A percentile compares a stretch with the other conserved stretches of the same genome.
Conservation (phyloP, 2,329 filamentous ascomycete species). For the Balansia obtecta region DNA sequence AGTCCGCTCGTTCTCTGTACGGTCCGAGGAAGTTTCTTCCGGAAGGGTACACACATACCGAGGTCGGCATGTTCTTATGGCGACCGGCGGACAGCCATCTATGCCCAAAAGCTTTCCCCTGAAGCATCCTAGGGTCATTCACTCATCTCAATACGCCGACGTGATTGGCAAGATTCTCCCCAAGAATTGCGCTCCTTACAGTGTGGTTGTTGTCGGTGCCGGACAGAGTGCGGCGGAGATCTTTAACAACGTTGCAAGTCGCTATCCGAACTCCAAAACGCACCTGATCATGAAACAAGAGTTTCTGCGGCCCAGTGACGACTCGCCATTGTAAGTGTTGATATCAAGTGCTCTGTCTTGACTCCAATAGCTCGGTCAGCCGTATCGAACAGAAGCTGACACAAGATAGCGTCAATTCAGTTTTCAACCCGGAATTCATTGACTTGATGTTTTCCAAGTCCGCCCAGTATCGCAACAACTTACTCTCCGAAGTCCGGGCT, state of each 20-base stretch:
- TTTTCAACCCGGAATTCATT: slow-evolving; percentile 83
- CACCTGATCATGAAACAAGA: slow-evolving; percentile 70
- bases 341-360: background rate
- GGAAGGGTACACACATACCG: slow-evolving; percentile 39
- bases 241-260: slow-evolving; percentile 72
- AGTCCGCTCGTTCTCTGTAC: slow-evolving; percentile 55
- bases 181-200: slow-evolving; percentile 45
- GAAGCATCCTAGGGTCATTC: slow-evolving; percentile 62
- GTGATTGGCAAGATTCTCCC: slow-evolving; percentile 46
- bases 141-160: slow-evolving; percentile 77
- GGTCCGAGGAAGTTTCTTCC: slow-evolving; percentile 48
- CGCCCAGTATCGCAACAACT: slow-evolving; percentile 44
- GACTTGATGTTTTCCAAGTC: slow-evolving; percentile 63
- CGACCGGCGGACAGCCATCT: slow-evolving; percentile 48
- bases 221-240: slow-evolving; percentile 94
- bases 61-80: slow-evolving; percentile 53
- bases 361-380: background rate
- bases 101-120: slow-evolving; percentile 60
- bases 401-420: slow-evolving; percentile 66
- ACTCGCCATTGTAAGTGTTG: slow-evolving; percentile 75
- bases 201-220: slow-evolving; percentile 73
- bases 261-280: slow-evolving; percentile 73
- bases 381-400: background rate
- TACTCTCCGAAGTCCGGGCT: slow-evolving; percentile 57
- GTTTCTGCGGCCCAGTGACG: slow-evolving; percentile 81